A percentile compares a stretch with the other conserved stretches of the same genome.
phyloP scores from a whole-genome alignment of 2,329 filamentous ascomycete species.

The Cladosporium sp. region DNA sequence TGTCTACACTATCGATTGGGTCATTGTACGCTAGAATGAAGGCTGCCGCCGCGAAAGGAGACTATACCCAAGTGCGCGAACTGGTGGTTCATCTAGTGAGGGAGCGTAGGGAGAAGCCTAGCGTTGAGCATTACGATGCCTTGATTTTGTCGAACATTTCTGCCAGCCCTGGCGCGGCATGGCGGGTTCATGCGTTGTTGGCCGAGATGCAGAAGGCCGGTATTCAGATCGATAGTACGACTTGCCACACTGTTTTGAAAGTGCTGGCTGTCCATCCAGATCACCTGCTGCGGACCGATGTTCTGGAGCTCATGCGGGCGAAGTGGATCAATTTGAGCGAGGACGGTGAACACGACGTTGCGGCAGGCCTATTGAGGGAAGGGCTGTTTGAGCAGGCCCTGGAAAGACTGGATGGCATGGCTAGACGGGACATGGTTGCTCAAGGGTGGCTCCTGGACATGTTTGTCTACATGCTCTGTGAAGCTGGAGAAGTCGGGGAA shows the following conservation, averaged over 20 bases:
- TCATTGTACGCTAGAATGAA: constrained; percentile 48
- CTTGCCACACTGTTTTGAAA: constrained; percentile 69
- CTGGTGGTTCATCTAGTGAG: constrained; percentile 57
- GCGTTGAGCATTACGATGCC: constrained; percentile 63
- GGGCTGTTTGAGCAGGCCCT: constrained; percentile 78
- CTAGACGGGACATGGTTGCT: constrained; percentile 22
- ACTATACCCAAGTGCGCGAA: constrained; percentile 36
- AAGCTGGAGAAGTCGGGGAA: constrained; percentile 70
- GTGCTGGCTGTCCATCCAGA: constrained; percentile 81
- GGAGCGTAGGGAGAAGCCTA: constrained; percentile 51
- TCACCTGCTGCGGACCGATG: constrained; percentile 65
- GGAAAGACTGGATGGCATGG: constrained; percentile 62
- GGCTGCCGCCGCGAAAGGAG: constrained; percentile 34
- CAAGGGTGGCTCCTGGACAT: constrained; percentile 72
- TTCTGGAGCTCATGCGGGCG: constrained; percentile 69
- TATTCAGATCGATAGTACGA: constrained; percentile 58
- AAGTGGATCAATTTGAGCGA: constrained; percentile 64
- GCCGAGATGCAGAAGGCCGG: constrained; percentile 63
- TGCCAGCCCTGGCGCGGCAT: constrained; percentile 59
- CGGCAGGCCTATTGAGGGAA: constrained; percentile 72
- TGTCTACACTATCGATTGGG: constrained; percentile 13
- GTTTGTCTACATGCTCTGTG: constrained; percentile 67
- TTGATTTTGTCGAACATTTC: constrained; percentile 68
- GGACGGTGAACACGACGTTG: constrained; percentile 61
- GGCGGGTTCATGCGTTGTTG: constrained; percentile 59